phyloP scores from a whole-genome alignment of 805 yeast genomes.

The Suhomyces pyralidae region DNA sequence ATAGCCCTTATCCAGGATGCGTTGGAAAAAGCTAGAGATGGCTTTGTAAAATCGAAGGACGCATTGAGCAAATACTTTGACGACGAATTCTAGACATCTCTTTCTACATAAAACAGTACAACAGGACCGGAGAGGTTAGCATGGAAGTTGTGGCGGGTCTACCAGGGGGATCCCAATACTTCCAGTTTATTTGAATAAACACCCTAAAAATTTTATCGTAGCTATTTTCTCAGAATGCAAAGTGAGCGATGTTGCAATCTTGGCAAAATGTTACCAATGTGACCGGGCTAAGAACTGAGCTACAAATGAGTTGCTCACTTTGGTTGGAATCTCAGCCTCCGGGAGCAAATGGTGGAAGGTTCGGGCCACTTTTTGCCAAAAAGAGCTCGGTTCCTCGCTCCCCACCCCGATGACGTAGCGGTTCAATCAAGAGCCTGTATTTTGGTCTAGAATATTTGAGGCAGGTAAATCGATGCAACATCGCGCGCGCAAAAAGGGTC shows the following conservation, averaged over 20 bases:
- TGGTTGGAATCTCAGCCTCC: neutral
- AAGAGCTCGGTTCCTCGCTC: neutral
- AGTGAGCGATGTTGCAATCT: neutral
- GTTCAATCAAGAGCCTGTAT: neutral
- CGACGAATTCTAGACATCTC: slow-evolving; percentile 16
- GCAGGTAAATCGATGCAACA: neutral
- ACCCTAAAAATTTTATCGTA: neutral
- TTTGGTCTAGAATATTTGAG: neutral
- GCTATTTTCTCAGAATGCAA: neutral
- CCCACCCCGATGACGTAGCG: neutral
- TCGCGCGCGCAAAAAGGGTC: neutral
- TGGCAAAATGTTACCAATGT: neutral
- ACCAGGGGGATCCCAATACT: neutral
- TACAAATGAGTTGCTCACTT: neutral
- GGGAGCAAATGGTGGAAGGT: neutral
- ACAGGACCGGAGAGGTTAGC: neutral
- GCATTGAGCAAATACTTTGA: slow-evolving; percentile 54
- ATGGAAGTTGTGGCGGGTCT: neutral
- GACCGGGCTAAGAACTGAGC: neutral
- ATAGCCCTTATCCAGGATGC: slow-evolving; percentile 51
- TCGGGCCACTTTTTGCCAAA: neutral
- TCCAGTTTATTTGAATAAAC: neutral
- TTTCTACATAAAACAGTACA: neutral
- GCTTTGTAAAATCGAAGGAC: slow-evolving; percentile 47
- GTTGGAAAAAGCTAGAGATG: slow-evolving; percentile 47